Evolutionary conservation across 495 filamentous ascomycete genomes (phyloP).

Genomic region (Aspergillus indologenus): DNA sequence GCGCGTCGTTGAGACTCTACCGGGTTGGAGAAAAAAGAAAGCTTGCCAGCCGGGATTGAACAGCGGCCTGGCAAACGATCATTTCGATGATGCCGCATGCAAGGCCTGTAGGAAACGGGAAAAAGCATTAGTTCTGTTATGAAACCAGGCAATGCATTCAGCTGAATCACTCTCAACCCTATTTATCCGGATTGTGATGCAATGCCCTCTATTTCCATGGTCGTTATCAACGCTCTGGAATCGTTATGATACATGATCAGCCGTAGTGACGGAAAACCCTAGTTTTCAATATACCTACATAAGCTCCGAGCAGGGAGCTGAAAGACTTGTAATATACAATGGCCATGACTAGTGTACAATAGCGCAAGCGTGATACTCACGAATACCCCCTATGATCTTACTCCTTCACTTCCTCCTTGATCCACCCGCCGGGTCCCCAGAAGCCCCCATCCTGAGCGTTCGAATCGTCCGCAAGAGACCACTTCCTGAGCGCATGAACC

Average conservation of each 20-base stretch:
- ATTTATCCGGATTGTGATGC: not conserved
- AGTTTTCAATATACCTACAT: not conserved
- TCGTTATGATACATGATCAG: not conserved
- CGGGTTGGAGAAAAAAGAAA: no score
- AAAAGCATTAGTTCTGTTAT: not conserved
- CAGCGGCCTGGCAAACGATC: not conserved
- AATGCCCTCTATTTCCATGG: not conserved
- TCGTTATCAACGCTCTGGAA: not conserved
- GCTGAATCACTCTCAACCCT: not conserved
- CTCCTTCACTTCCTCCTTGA: not conserved
- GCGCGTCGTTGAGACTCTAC: no score
- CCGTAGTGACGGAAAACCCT: not conserved
- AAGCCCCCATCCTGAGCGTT: conserved; percentile 50
- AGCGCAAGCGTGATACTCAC: not conserved
- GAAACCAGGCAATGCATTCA: not conserved
- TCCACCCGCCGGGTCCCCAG: conserved; percentile 43
- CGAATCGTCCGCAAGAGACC: conserved; percentile 64
- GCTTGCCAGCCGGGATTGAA: not conserved
- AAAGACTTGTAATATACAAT: not conserved
- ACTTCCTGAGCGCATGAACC: conserved; percentile 63
- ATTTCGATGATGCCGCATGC: not conserved
- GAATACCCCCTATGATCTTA: not conserved
- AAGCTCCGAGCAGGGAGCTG: not conserved
- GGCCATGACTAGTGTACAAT: conserved; percentile 8
- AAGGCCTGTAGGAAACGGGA: not conserved